These are phyloP conservation scores for Vitis hybrid DNA, from an alignment of 177 flowering plant species.

Conservation along the genomic window DNA sequence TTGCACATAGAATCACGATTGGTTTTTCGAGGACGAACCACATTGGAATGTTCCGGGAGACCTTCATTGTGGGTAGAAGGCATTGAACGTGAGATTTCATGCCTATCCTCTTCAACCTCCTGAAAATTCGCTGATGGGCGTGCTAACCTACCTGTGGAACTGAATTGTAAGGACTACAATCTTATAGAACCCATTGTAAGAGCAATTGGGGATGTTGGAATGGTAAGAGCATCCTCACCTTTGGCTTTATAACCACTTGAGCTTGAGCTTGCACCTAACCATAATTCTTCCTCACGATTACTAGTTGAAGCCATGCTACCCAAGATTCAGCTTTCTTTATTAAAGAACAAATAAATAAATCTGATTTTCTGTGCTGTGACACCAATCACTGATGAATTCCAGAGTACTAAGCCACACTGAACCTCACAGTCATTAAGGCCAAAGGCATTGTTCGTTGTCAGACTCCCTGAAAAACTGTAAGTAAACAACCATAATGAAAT, in stretches of 20 bases:
- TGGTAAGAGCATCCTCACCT: slow-evolving; percentile 17
- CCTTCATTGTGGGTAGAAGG: slow-evolving; percentile 38
- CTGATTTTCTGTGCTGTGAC: too few relatives aligned
- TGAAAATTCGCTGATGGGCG: slow-evolving; percentile 50
- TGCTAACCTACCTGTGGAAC: slow-evolving; percentile 18
- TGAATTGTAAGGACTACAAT: slow-evolving; percentile 26
- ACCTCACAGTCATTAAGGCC: too few relatives aligned
- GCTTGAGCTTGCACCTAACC: background rate
- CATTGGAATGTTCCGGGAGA: slow-evolving; percentile 25
- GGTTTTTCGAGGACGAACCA: background rate
- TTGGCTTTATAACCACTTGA: slow-evolving; percentile 19
- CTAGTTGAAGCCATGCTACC: slow-evolving; percentile 34
- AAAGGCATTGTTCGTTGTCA: too few relatives aligned
- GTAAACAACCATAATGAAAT: too few relatives aligned
- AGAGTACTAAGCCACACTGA: too few relatives aligned
- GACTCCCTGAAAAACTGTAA: too few relatives aligned
- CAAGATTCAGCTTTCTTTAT: background rate
- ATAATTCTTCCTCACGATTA: slow-evolving; percentile 24
- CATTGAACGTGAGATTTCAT: slow-evolving; percentile 47
- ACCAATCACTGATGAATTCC: too few relatives aligned
- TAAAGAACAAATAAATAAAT: too few relatives aligned
- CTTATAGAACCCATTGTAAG: background rate
- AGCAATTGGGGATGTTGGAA: slow-evolving; percentile 34
- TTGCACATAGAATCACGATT: too few relatives aligned
- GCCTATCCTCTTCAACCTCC: slow-evolving; percentile 37